These are phyloP conservation scores for Fonsecaea pugnacius DNA, from an alignment of 2,329 filamentous ascomycete species.

Conservation along the genomic window DNA sequence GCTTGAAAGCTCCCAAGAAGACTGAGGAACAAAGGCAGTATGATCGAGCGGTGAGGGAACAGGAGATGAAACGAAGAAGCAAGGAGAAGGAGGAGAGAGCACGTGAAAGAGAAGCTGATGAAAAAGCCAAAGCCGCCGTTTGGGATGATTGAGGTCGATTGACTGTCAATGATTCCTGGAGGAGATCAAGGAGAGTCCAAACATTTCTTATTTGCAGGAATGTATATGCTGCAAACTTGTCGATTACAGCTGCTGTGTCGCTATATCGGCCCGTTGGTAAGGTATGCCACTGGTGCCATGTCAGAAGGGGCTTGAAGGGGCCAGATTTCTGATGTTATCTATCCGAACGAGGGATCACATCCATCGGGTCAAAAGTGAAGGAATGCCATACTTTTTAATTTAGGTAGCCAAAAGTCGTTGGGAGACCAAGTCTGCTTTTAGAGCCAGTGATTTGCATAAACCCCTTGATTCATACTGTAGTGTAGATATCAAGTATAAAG, in stretches of 20 bases:
- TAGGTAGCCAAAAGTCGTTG: neutral
- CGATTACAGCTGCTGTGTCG: neutral
- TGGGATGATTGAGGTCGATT: conserved; percentile 64
- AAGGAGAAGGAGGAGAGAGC: conserved; percentile 70
- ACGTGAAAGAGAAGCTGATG: conserved; percentile 65
- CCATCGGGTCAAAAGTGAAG: neutral
- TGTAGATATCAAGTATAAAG: neutral
- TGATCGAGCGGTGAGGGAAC: conserved; percentile 78
- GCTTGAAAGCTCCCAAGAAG: conserved; percentile 75
- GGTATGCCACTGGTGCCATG: neutral
- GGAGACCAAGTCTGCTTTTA: neutral
- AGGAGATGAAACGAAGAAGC: conserved; percentile 77
- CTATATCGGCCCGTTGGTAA: neutral
- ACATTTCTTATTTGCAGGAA: neutral
- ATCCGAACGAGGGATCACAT: neutral
- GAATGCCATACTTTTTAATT: neutral
- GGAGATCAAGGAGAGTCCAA: neutral
- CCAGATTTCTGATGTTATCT: neutral
- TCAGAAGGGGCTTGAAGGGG: neutral
- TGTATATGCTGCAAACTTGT: neutral
- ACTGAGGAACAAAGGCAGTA: conserved; percentile 59
- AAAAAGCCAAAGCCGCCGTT: conserved; percentile 78
- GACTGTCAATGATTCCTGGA: neutral
- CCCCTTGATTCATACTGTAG: neutral
- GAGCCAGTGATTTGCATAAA: neutral